These are phyloP conservation scores for Alternaria brassicae DNA, from an alignment of 2,329 filamentous ascomycete genomes.

Conservation along the genomic window DNA sequence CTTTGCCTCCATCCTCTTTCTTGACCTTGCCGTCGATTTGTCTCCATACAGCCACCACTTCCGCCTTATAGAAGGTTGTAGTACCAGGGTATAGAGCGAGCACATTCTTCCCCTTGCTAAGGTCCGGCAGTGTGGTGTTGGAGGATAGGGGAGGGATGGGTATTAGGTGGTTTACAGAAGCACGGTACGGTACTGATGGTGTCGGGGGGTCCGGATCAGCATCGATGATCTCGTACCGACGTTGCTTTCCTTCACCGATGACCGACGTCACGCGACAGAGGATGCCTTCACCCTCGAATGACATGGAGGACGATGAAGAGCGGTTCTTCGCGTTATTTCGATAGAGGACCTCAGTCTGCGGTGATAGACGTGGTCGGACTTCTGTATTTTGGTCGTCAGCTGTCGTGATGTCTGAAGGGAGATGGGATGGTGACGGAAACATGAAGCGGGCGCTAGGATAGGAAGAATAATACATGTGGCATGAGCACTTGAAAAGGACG, in stretches of 20 bases:
- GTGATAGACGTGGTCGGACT: slow-evolving; percentile 41
- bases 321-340: slow-evolving; percentile 56
- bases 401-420: slow-evolving; percentile 1
- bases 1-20: slow-evolving; percentile 52
- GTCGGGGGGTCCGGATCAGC: slow-evolving; percentile 53
- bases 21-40: slow-evolving; percentile 41
- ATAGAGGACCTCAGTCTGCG: slow-evolving; percentile 60
- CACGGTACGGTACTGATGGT: slow-evolving; percentile 52
- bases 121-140: slow-evolving; percentile 52
- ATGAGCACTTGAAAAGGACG: slow-evolving; percentile 16
- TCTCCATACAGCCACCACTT: slow-evolving; percentile 55
- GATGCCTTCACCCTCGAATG: slow-evolving; percentile 59
- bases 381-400: slow-evolving; percentile 17
- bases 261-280: slow-evolving; percentile 59
- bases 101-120: slow-evolving; percentile 54
- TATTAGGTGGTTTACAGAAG: slow-evolving; percentile 56
- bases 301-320: slow-evolving; percentile 26
- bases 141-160: slow-evolving; percentile 53
- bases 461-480: slow-evolving; percentile 10
- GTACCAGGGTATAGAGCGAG: slow-evolving; percentile 60
- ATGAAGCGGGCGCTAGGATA: slow-evolving; percentile 1
- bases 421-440: not conserved
- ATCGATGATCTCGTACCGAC: slow-evolving; percentile 62
- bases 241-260: slow-evolving; percentile 62
- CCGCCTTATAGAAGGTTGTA: slow-evolving; percentile 62